phyloP scores from a whole-genome alignment of 2,329 filamentous ascomycete species.

The Didymella exigua region DNA sequence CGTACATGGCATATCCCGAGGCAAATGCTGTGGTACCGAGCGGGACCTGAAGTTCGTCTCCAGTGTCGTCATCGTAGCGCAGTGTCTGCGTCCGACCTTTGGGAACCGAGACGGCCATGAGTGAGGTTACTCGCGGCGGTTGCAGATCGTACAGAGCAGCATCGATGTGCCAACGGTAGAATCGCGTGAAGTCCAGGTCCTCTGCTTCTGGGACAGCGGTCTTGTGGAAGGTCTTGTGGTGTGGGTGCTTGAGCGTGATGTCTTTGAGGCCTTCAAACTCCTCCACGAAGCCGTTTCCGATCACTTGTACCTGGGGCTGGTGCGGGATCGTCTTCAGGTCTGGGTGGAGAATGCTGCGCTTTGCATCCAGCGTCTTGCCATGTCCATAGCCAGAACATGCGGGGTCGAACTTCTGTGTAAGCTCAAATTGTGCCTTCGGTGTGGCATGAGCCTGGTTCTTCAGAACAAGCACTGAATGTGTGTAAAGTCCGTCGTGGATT shows the following conservation, averaged over 20 bases:
- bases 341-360: conserved; percentile 71
- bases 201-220: conserved; percentile 66
- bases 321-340: conserved; percentile 81
- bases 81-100: conserved; percentile 64
- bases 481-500: conserved; percentile 70
- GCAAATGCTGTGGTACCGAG: conserved; percentile 79
- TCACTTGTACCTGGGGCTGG: conserved; percentile 80
- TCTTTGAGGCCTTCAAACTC: conserved; percentile 74
- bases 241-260: conserved; percentile 73
- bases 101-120: conserved; percentile 76
- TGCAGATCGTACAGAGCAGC: conserved; percentile 76
- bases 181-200: conserved; percentile 63
- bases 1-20: conserved; percentile 73
- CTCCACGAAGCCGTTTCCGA: conserved; percentile 73
- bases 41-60: conserved; percentile 69
- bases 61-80: conserved; percentile 74
- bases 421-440: conserved; percentile 73
- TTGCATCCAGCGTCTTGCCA: conserved; percentile 73
- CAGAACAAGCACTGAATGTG: conserved; percentile 71
- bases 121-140: conserved; percentile 73
- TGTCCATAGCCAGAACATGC: conserved; percentile 70
- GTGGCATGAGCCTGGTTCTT: conserved; percentile 69
- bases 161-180: conserved; percentile 83
- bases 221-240: conserved; percentile 78
- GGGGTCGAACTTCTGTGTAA: conserved; percentile 77